Evolutionary conservation across 208 protist genomes (phyloP), one percentile per base, ranked within the genome.

Genomic region (Wallacemonas rigidus): DNA sequence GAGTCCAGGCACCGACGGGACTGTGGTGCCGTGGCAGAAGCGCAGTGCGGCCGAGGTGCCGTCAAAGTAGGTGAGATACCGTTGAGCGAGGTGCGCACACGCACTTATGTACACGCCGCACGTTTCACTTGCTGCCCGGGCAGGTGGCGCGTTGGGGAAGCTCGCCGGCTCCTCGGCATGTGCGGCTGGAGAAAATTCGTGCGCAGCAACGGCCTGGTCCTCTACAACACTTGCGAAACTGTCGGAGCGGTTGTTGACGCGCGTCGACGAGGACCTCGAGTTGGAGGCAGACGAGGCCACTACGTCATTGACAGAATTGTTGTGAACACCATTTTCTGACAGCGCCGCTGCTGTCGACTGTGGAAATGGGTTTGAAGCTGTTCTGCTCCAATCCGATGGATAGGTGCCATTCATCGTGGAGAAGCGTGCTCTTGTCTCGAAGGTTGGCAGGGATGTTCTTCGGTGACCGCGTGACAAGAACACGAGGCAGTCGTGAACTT

Each of bases 1-100:
- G 41, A 72, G 44, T 7, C 40, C 68, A 39, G 11, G 17, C 70
- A 9, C 57, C 7, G 65, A 45, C 53, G 57, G 50, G 2, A 57
- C 60, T 12, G 63, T 62, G 3, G 68, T 56, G 35, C 68, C 68
- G 17, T 57, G 68, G 68, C 68, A 72, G 53, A 72, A 48, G 41
- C 68, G 68, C 53, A 72, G 55, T 11, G 68, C 40, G 44, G 45
- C 51, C 6, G 68, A 62, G n/a, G 68, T 64, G 68, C 68, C 68
- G 56, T 72, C 68, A 72, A 72, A 72, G 26, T 65, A 65, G 41
- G 60, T 41, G 6, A 65, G 60, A 35, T 65, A 65, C 40, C 60
- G 60, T 17, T 65, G 60, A 9, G 50, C 60, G n/a, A 65, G 60
- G 60, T 65, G 60, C 11, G 60, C 60, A 26, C 41, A 65, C n/a